Percentiles rank a stretch among this genome's conserved stretches.
These are phyloP conservation scores for Zoysia japonica DNA, from an alignment of 176 grass and related monocot species.

Conservation along the genomic window DNA sequence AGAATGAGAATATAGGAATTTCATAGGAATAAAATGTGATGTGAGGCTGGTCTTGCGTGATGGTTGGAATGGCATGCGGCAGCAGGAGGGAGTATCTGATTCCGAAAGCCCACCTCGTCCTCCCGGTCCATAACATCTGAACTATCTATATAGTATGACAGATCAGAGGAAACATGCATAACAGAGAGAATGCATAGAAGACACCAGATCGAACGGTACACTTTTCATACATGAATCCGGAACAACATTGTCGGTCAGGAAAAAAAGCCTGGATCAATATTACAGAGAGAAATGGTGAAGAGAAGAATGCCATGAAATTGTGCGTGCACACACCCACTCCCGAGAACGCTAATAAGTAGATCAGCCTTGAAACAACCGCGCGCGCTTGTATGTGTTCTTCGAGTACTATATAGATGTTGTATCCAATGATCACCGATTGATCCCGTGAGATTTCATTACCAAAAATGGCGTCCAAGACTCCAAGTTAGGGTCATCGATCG, in stretches of 20 bases:
- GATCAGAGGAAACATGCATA: neutral
- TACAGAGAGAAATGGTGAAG: conserved; percentile 30
- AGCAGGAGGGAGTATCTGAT: too few species aligned
- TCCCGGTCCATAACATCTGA: too few species aligned
- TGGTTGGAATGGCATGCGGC: too few species aligned
- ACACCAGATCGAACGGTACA: neutral
- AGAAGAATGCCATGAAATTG: conserved; percentile 37
- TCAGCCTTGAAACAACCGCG: conserved; percentile 10
- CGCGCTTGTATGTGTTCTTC: neutral
- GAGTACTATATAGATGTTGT: conserved; percentile 30
- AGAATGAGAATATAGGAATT: too few species aligned
- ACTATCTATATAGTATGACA: too few species aligned
- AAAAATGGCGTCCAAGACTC: neutral
- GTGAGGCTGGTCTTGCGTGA: too few species aligned
- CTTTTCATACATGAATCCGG: conserved; percentile 38
- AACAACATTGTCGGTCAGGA: conserved; percentile 1
- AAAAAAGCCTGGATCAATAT: conserved; percentile 3
- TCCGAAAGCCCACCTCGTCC: too few species aligned
- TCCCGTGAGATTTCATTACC: conserved; percentile 27
- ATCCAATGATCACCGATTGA: conserved; percentile 4
- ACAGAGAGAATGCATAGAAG: neutral
- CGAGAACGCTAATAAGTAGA: conserved; percentile 1
- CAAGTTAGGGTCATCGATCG: neutral
- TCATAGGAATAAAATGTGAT: too few species aligned
- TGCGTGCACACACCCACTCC: conserved; percentile 32